Evolutionary conservation across 2,329 filamentous ascomycete genomes (phyloP).

Genomic region (Coleophoma cylindrospora): DNA sequence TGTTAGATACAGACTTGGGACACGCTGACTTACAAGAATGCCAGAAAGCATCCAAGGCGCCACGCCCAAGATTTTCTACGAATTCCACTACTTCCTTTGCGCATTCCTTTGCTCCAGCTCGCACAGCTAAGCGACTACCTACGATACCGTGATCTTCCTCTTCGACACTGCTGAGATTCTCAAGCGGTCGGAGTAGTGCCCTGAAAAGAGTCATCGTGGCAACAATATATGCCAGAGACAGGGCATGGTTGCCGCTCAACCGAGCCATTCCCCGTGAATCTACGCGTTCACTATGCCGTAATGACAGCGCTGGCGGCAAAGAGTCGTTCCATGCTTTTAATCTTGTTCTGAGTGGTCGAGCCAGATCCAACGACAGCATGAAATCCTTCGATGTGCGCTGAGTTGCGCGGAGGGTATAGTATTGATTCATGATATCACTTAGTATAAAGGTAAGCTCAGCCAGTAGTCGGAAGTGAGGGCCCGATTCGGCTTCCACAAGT

Average conservation of each 20-base stretch:
- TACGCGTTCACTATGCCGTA: conserved; percentile 14
- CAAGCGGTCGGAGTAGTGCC: conserved; percentile 26
- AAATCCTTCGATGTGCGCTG: conserved; percentile 24
- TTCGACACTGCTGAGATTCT: conserved; percentile 18
- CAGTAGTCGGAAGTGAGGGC: conserved; percentile 23
- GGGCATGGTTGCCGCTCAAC: conserved; percentile 24
- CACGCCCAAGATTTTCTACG: conserved; percentile 21
- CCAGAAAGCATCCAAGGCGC: conserved; percentile 24
- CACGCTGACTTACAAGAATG: conserved; percentile 20
- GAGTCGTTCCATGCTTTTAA: conserved; percentile 27
- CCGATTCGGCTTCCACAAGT: conserved; percentile 17
- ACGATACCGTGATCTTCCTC: conserved; percentile 18
- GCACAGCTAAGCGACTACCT: conserved; percentile 17
- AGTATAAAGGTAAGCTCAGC: conserved; percentile 26
- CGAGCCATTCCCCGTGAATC: conserved; percentile 17
- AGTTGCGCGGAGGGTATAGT: conserved; percentile 24
- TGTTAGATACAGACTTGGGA: neutral
- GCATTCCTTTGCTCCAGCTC: conserved; percentile 24
- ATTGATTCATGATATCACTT: conserved; percentile 26
- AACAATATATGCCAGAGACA: conserved; percentile 28
- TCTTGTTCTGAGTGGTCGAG: conserved; percentile 18
- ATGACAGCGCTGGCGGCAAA: conserved; percentile 18
- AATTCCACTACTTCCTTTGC: conserved; percentile 27
- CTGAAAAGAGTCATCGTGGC: conserved; percentile 30
- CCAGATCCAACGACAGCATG: conserved; percentile 23